phyloP scores from a whole-genome alignment of 140 eudicot species.

The Oenanthe javanica region DNA sequence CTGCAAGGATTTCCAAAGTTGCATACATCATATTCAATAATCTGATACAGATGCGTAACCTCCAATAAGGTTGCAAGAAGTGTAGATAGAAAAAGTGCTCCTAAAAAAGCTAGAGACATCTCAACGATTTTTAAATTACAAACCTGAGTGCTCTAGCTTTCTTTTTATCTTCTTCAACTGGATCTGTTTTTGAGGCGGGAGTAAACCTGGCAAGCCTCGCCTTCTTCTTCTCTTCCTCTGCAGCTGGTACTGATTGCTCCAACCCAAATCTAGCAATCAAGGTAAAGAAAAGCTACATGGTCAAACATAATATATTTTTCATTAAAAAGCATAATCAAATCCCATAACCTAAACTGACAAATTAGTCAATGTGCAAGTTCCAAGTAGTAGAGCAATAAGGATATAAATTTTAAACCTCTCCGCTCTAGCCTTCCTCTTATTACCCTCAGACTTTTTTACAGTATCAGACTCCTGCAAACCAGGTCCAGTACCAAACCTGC shows the following conservation, averaged over 20 bases:
- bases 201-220: conserved; percentile 92
- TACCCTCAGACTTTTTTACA: conserved; percentile 66
- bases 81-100: background rate
- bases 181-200: conserved; percentile 38
- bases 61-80: background rate
- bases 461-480: conserved; percentile 46
- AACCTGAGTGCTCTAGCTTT: conserved; percentile 96
- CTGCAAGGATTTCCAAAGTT: conserved; percentile 26
- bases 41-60: background rate
- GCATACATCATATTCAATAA: conserved; percentile 13
- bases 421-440: conserved; percentile 95
- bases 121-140: conserved; percentile 1
- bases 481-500: conserved; percentile 73
- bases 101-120: background rate
- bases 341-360: background rate
- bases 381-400: background rate
- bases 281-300: background rate
- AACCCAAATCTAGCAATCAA: conserved; percentile 61
- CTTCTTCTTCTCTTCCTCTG: conserved; percentile 82
- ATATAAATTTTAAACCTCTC: conserved; percentile 56
- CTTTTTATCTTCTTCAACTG: conserved; percentile 78
- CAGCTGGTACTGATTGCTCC: conserved; percentile 36
- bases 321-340: background rate
- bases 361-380: background rate
- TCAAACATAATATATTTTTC: background rate